Conservation (phyloP, 2,329 filamentous ascomycete species). For the Aspergillus tubingensis region DNA sequence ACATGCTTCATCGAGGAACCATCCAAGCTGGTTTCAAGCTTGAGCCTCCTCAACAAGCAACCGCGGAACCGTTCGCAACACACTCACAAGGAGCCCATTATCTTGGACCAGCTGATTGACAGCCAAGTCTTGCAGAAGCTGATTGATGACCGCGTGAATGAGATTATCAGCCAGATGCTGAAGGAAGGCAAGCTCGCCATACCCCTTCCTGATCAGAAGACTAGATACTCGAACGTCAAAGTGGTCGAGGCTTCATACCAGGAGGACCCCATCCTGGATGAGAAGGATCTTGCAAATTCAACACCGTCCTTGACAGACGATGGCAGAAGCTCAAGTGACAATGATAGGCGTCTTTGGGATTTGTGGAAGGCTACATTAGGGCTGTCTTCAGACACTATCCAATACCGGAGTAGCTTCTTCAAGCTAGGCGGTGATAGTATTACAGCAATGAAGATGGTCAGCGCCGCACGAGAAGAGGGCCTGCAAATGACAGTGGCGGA, state of each 20-base stretch:
- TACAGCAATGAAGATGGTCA: slow-evolving; percentile 45
- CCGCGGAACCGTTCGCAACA: background rate
- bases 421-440: slow-evolving; percentile 46
- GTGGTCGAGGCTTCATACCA: slow-evolving; percentile 16
- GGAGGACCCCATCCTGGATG: background rate
- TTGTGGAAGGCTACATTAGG: slow-evolving; percentile 43
- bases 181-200: slow-evolving; percentile 5
- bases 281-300: slow-evolving; percentile 22
- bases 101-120: slow-evolving; percentile 20
- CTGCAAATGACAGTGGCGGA: slow-evolving; percentile 46
- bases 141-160: slow-evolving; percentile 38
- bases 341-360: slow-evolving; percentile 40
- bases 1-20: slow-evolving; percentile 35
- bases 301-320: slow-evolving; percentile 35
- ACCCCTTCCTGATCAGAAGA: slow-evolving; percentile 26
- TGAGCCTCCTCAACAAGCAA: slow-evolving; percentile 18
- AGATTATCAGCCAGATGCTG: slow-evolving; percentile 36
- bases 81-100: background rate
- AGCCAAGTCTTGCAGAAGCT: slow-evolving; percentile 31
- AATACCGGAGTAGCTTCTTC: slow-evolving; percentile 46
- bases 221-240: slow-evolving; percentile 19
- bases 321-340: slow-evolving; percentile 27
- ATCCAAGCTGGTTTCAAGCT: slow-evolving; percentile 23
- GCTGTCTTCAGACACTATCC: slow-evolving; percentile 34
- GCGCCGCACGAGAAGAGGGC: slow-evolving; percentile 42